phyloP scores from a whole-genome alignment of 192 early-diverging fungal genomes.

The Gonapodya sp. region DNA sequence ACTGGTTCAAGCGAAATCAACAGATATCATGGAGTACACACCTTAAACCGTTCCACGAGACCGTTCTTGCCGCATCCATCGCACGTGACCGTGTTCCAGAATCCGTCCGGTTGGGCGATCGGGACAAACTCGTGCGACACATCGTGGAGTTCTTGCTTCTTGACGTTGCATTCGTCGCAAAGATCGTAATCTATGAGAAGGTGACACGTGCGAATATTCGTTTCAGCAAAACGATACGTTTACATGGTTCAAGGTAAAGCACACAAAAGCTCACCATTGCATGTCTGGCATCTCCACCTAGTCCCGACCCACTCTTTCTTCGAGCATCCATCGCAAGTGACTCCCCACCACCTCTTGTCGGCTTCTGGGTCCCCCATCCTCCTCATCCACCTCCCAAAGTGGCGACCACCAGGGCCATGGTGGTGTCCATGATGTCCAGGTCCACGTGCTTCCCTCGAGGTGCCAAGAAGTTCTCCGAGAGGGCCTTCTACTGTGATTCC shows the following conservation, averaged over 20 bases:
- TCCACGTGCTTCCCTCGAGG: background rate
- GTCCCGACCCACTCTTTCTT: background rate
- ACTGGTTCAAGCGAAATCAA: background rate
- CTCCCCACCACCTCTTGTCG: background rate
- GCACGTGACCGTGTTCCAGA: background rate
- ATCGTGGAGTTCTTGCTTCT: background rate
- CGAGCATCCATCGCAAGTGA: slow-evolving; percentile 1
- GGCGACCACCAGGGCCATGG: too few species aligned
- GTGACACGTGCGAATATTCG: background rate
- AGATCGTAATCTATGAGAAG: slow-evolving; percentile 3
- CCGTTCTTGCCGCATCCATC: slow-evolving; percentile 1
- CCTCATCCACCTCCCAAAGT: background rate
- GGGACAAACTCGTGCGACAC: background rate
- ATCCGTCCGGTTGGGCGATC: background rate
- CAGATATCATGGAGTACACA: background rate
- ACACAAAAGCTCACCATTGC: background rate
- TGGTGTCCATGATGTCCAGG: background rate
- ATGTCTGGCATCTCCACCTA: background rate
- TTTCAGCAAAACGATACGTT: background rate
- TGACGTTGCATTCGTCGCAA: background rate
- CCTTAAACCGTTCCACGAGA: background rate
- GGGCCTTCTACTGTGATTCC: background rate
- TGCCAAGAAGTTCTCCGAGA: background rate
- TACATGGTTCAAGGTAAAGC: too few species aligned
- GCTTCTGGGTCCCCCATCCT: background rate